These are phyloP conservation scores for Yamadazyma dushanensis DNA, from an alignment of 1,139 yeast genomes.

Conservation along the genomic window DNA sequence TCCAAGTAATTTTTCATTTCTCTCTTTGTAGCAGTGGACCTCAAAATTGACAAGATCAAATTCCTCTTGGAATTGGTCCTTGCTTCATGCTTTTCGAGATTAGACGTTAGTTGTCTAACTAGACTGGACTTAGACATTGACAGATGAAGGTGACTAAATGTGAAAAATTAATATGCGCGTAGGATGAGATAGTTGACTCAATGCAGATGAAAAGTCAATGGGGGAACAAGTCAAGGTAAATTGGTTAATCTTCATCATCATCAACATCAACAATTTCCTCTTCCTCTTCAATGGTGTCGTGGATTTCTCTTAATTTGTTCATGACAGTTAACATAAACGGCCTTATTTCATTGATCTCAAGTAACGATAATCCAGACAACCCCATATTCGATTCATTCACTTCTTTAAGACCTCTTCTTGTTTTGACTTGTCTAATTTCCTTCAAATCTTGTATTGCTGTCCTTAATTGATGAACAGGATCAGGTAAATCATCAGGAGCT, in stretches of 20 bases:
- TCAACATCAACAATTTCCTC: constrained; percentile 18
- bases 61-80: constrained; percentile 46
- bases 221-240: no score
- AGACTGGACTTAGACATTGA: constrained; percentile 18
- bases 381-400: constrained; percentile 83
- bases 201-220: no score
- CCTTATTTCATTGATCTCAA: constrained; percentile 87
- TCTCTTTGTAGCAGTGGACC: constrained; percentile 74
- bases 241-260: constrained; percentile 10
- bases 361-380: constrained; percentile 74
- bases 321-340: constrained; percentile 79
- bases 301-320: constrained; percentile 66
- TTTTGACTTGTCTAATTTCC: constrained; percentile 79
- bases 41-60: constrained; percentile 65
- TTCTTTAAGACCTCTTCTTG: constrained; percentile 73
- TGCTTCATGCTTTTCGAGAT: constrained; percentile 33
- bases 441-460: constrained; percentile 78
- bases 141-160: constrained; percentile 11
- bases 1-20: constrained; percentile 67
- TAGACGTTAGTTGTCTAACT: constrained; percentile 40
- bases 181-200: no score
- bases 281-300: constrained; percentile 35
- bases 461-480: constrained; percentile 63
- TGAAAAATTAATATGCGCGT: no score
- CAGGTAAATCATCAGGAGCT: constrained; percentile 76